These are phyloP conservation scores for Diphasiastrum complanatum DNA, from an alignment of 83 land plant species.

Conservation along the genomic window DNA sequence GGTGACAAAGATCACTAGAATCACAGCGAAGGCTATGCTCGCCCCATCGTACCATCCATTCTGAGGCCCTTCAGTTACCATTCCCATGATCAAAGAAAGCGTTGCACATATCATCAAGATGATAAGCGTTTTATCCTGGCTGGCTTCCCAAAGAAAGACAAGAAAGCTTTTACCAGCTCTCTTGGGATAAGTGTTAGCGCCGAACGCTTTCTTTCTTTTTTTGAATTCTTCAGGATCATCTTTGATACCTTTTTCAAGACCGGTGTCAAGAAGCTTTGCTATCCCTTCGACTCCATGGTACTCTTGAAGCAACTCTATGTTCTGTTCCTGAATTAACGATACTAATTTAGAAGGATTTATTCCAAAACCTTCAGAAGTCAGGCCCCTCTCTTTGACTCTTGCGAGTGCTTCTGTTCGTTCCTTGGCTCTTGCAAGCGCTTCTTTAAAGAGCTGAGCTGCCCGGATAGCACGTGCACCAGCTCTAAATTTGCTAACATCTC, in stretches of 20 bases:
- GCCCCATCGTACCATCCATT: conserved; percentile 82
- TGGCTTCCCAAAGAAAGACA: conserved; percentile 46
- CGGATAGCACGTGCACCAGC: conserved; percentile 8
- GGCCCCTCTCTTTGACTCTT: background rate
- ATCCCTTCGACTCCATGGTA: conserved; percentile 26
- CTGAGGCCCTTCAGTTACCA: conserved; percentile 40
- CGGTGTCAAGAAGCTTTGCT: conserved; percentile 26
- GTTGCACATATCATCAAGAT: conserved; percentile 61
- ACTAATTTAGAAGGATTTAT: background rate
- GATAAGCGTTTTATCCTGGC: conserved; percentile 52
- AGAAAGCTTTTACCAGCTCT: conserved; percentile 42
- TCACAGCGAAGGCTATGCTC: conserved; percentile 58
- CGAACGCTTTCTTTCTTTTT: conserved; percentile 34
- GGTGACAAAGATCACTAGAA: conserved; percentile 52
- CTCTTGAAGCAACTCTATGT: background rate
- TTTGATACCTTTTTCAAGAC: conserved; percentile 37
- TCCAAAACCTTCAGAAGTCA: conserved; percentile 3
- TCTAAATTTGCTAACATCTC: background rate
- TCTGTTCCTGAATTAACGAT: background rate
- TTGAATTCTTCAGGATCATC: conserved; percentile 30
- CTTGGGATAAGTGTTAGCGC: conserved; percentile 46
- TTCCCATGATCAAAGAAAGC: conserved; percentile 49
- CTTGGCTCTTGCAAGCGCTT: background rate
- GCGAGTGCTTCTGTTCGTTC: background rate
- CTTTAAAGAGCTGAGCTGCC: conserved; percentile 1